These are phyloP conservation scores for Nicotiana attenuata DNA, from an alignment of 257 asterid species.

Conservation along the genomic window DNA sequence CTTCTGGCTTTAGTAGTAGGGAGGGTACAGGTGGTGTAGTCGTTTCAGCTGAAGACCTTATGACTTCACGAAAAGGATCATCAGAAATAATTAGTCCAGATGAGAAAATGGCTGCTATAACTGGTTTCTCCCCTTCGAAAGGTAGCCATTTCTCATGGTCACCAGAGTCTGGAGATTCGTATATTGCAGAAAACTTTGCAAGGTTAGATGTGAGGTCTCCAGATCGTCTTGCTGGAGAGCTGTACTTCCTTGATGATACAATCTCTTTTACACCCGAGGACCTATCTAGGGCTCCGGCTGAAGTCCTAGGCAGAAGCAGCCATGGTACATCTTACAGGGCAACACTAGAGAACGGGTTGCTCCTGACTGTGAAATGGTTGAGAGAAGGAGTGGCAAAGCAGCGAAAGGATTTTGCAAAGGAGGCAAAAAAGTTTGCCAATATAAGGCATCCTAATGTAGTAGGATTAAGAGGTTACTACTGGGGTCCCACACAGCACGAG, in stretches of 20 bases:
- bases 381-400: conserved; percentile 98
- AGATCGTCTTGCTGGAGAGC: conserved; percentile 84
- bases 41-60: conserved; percentile 73
- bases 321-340: conserved; percentile 94
- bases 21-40: conserved; percentile 46
- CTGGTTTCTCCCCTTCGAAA: conserved; percentile 90
- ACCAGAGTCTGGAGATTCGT: conserved; percentile 88
- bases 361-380: conserved; percentile 96
- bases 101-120: conserved; percentile 57
- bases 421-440: conserved; percentile 92
- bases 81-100: conserved; percentile 72
- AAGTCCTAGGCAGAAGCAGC: conserved; percentile 94
- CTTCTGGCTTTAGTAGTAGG: conserved; percentile 45
- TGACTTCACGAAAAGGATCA: conserved; percentile 59
- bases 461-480: conserved; percentile 94
- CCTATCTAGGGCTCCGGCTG: conserved; percentile 91
- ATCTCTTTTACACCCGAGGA: conserved; percentile 87
- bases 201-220: conserved; percentile 85
- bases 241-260: conserved; percentile 86
- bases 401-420: conserved; percentile 93
- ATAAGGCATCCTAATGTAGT: conserved; percentile 95
- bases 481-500: conserved; percentile 99
- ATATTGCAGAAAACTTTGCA: conserved; percentile 57
- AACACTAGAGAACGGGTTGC: conserved; percentile 74
- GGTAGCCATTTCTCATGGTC: conserved; percentile 88